Conservation (phyloP, 2,329 filamentous ascomycete genomes). For the Apiospora kogelbergensis region DNA sequence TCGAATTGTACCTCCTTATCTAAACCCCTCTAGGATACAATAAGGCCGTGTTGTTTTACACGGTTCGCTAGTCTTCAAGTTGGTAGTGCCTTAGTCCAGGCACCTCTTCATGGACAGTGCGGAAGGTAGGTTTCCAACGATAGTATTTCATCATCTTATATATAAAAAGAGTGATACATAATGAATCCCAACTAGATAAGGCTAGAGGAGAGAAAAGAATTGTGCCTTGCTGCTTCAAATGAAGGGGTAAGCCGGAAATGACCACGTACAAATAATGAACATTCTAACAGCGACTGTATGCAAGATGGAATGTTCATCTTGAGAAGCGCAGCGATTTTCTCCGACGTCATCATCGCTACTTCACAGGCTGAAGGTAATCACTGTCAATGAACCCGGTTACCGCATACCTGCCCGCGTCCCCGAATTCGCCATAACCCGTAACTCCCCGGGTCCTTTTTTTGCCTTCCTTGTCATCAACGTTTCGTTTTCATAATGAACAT, state of each 20-base stretch:
- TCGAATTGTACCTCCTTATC: no score
- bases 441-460: background rate
- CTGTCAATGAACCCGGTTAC: constrained; percentile 44
- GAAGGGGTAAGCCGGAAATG: background rate
- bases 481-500: background rate
- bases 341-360: constrained; percentile 54
- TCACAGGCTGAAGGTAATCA: constrained; percentile 51
- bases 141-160: background rate
- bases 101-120: background rate
- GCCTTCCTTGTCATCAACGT: background rate
- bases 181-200: background rate
- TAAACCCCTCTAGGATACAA: no score
- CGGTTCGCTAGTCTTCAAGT: background rate
- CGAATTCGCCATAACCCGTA: background rate
- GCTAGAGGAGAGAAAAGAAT: background rate
- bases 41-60: background rate
- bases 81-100: background rate
- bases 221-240: background rate
- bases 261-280: background rate
- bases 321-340: constrained; percentile 47
- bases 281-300: constrained; percentile 20
- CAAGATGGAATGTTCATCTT: constrained; percentile 50
- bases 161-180: background rate
- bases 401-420: constrained; percentile 18
- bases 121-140: background rate